These are phyloP conservation scores for Suhomyces vadensis DNA, from an alignment of 805 yeast species.

Conservation along the genomic window DNA sequence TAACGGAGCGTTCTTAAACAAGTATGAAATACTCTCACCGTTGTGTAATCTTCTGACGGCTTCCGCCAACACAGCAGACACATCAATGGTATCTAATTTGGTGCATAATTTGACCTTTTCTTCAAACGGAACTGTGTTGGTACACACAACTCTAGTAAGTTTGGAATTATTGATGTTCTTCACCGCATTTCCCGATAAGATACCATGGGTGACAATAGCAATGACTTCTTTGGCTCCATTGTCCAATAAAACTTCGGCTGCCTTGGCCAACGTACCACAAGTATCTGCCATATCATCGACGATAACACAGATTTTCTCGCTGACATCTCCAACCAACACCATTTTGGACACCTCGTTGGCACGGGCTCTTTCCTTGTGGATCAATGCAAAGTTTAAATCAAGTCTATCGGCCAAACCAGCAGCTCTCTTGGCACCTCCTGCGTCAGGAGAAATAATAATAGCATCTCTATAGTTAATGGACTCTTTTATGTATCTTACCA, in stretches of 20 bases:
- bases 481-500: conserved; percentile 71
- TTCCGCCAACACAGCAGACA: conserved; percentile 75
- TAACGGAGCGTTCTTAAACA: conserved; percentile 67
- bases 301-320: conserved; percentile 70
- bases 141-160: conserved; percentile 70
- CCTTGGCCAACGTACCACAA: conserved; percentile 82
- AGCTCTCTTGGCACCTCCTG: conserved; percentile 91
- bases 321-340: conserved; percentile 85
- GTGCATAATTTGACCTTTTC: conserved; percentile 60
- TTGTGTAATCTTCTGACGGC: conserved; percentile 82
- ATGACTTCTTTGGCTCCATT: conserved; percentile 72
- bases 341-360: conserved; percentile 83
- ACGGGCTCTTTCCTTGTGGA: conserved; percentile 80
- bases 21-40: conserved; percentile 81
- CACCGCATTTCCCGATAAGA: conserved; percentile 72
- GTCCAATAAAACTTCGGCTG: conserved; percentile 70
- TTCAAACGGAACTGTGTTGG: conserved; percentile 78
- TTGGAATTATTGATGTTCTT: conserved; percentile 68
- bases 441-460: conserved; percentile 84
- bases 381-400: conserved; percentile 79
- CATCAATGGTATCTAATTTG: conserved; percentile 66
- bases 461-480: conserved; percentile 57
- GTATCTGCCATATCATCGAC: conserved; percentile 92
- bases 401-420: conserved; percentile 79
- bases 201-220: conserved; percentile 84